Percentiles rank a stretch among this genome's conserved stretches.
These are phyloP conservation scores for Rhizopus microsporus DNA, from an alignment of 371 early-diverging fungal species.

Conservation along the genomic window DNA sequence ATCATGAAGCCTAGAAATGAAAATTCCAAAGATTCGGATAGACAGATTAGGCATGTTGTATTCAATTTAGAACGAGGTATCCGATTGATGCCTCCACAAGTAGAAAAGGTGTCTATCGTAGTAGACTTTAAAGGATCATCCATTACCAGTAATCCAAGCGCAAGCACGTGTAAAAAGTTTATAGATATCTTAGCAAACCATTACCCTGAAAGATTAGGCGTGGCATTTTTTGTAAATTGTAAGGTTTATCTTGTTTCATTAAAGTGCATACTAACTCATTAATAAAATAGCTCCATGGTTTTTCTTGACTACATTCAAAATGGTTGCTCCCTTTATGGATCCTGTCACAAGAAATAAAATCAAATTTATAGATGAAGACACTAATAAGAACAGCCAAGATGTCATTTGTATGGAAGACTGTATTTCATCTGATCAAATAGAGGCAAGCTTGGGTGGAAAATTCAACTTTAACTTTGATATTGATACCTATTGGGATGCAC, in stretches of 20 bases:
- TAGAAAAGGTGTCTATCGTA: slow-evolving; percentile 64
- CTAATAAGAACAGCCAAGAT: slow-evolving; percentile 23
- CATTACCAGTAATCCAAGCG: slow-evolving; percentile 62
- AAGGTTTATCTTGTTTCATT: slow-evolving; percentile 5
- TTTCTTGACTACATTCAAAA: slow-evolving; percentile 71
- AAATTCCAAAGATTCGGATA: slow-evolving; percentile 71
- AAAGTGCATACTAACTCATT: background rate
- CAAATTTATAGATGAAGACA: slow-evolving; percentile 67
- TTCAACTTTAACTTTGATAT: slow-evolving; percentile 55
- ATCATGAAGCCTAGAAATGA: slow-evolving; percentile 69
- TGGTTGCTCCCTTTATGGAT: slow-evolving; percentile 84
- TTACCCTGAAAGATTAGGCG: slow-evolving; percentile 78
- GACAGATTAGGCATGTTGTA: slow-evolving; percentile 72
- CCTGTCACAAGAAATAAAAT: slow-evolving; percentile 84
- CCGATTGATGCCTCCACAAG: slow-evolving; percentile 67
- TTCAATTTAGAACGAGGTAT: slow-evolving; percentile 74
- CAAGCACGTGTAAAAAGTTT: slow-evolving; percentile 67
- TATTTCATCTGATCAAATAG: slow-evolving; percentile 54
- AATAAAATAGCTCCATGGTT: slow-evolving; percentile 69
- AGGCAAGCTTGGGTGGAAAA: slow-evolving; percentile 54
- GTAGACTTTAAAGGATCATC: slow-evolving; percentile 73
- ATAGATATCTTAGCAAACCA: slow-evolving; percentile 71
- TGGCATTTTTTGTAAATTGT: slow-evolving; percentile 61
- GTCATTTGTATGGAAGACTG: slow-evolving; percentile 42
- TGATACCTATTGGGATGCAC: slow-evolving; percentile 52